A percentile compares a stretch with the other conserved stretches of the same genome.
Evolutionary conservation across 176 grass and related monocot genomes (phyloP).

Genomic region (Carex myosuroides): DNA sequence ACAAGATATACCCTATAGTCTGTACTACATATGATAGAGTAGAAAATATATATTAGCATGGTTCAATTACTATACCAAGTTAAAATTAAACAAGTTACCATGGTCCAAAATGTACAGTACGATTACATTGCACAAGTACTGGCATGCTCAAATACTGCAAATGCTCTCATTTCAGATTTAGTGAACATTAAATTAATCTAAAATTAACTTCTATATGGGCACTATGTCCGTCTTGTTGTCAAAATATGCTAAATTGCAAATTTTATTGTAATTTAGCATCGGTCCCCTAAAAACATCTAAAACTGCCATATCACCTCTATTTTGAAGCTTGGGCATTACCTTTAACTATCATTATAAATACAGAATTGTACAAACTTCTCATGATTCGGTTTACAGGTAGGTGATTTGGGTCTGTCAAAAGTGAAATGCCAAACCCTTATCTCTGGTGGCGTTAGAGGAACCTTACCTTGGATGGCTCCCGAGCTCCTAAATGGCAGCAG

Average conservation of each 20-base stretch:
- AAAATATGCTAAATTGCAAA: background rate
- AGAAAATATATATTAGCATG: background rate
- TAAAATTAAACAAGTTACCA: background rate
- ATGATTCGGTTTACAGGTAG: slow-evolving; percentile 46
- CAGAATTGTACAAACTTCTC: background rate
- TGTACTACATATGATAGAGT: background rate
- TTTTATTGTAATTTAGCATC: background rate
- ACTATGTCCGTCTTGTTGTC: background rate
- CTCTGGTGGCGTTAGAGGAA: slow-evolving; percentile 90
- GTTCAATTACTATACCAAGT: background rate
- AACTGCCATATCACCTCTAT: background rate
- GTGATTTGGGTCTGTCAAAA: slow-evolving; percentile 96
- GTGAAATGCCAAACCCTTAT: slow-evolving; percentile 93
- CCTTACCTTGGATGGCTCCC: slow-evolving; percentile 94
- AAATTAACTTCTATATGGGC: background rate
- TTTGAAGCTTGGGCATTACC: background rate
- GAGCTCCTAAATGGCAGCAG: slow-evolving; percentile 90
- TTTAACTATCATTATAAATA: background rate
- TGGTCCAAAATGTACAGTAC: background rate
- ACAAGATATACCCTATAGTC: background rate
- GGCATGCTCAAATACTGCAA: background rate
- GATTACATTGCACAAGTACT: background rate
- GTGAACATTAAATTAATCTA: background rate
- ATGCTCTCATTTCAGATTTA: background rate
- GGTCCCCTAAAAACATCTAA: background rate